phyloP scores from a whole-genome alignment of 192 early-diverging fungal species.

The Entomortierella chlamydospora region DNA sequence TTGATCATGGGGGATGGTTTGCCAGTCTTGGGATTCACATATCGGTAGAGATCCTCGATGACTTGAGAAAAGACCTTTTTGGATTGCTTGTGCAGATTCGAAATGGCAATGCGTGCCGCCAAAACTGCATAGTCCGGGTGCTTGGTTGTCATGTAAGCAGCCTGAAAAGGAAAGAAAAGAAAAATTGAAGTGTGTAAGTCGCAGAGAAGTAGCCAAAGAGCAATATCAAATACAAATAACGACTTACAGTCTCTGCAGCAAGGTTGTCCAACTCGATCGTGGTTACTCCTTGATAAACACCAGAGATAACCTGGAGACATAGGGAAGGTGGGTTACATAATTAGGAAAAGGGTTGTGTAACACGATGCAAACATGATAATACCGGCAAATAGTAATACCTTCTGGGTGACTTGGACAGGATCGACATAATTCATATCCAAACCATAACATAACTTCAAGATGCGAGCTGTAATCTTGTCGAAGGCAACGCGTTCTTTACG shows the following conservation, averaged over 20 bases:
- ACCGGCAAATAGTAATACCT: no score
- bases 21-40: conserved; percentile 90
- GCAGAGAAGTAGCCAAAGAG: not conserved
- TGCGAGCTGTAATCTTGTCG: conserved; percentile 94
- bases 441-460: conserved; percentile 96
- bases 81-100: conserved; percentile 93
- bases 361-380: no score
- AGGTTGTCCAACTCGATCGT: conserved; percentile 91
- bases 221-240: not conserved
- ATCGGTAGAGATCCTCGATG: conserved; percentile 86
- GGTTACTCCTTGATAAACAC: conserved; percentile 90
- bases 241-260: conserved; percentile 79
- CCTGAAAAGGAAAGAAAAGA: conserved; percentile 67
- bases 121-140: conserved; percentile 98
- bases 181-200: no score
- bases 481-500: conserved; percentile 92
- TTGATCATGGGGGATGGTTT: conserved; percentile 92
- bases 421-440: conserved; percentile 95
- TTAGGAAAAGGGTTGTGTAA: no score
- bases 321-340: no score
- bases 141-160: conserved; percentile 91
- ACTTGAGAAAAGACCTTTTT: conserved; percentile 86
- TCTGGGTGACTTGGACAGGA: conserved; percentile 90
- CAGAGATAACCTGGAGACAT: conserved; percentile 73
- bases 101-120: conserved; percentile 97